These are phyloP conservation scores for Jaapia argillacea DNA, from an alignment of 768 basidiomycete genomes.

Conservation along the genomic window DNA sequence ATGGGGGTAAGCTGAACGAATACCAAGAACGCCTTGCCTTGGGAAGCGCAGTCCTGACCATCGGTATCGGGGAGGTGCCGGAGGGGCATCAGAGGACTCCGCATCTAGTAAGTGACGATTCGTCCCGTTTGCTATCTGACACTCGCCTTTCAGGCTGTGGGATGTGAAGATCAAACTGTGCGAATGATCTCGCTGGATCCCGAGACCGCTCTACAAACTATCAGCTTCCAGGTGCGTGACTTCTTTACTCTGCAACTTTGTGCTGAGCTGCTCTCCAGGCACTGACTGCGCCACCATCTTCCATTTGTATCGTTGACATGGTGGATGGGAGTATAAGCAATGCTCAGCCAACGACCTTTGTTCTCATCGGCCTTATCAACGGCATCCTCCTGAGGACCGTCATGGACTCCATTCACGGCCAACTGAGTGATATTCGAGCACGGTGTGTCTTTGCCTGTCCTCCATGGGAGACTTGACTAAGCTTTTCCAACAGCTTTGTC, in stretches of 20 bases:
- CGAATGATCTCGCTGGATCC: conserved; percentile 96
- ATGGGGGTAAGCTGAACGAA: conserved; percentile 94
- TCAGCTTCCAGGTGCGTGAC: too few relatives aligned
- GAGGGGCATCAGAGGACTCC: conserved; percentile 90
- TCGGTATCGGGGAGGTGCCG: conserved; percentile 93
- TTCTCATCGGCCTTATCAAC: conserved; percentile 95
- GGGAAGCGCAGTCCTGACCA: conserved; percentile 88
- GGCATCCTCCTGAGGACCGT: conserved; percentile 94
- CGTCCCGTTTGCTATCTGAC: not conserved
- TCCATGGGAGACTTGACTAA: too few relatives aligned
- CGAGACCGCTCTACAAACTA: conserved; percentile 90
- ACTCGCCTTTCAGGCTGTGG: conserved; percentile 64
- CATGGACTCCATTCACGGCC: conserved; percentile 88
- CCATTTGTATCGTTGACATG: conserved; percentile 98
- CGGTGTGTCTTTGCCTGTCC: conserved; percentile 43
- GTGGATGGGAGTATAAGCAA: conserved; percentile 96
- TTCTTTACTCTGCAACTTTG: too few relatives aligned
- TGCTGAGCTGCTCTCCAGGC: too few relatives aligned
- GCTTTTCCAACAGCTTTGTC: conserved; percentile 55
- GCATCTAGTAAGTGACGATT: conserved; percentile 57
- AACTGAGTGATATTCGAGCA: conserved; percentile 92
- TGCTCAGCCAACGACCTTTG: conserved; percentile 89
- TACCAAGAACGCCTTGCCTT: conserved; percentile 96
- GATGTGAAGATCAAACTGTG: conserved; percentile 98
- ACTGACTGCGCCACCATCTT: conserved; percentile 88